Evolutionary conservation across 257 asterid species (phyloP).

Genomic region (Solanum pinnatisectum): DNA sequence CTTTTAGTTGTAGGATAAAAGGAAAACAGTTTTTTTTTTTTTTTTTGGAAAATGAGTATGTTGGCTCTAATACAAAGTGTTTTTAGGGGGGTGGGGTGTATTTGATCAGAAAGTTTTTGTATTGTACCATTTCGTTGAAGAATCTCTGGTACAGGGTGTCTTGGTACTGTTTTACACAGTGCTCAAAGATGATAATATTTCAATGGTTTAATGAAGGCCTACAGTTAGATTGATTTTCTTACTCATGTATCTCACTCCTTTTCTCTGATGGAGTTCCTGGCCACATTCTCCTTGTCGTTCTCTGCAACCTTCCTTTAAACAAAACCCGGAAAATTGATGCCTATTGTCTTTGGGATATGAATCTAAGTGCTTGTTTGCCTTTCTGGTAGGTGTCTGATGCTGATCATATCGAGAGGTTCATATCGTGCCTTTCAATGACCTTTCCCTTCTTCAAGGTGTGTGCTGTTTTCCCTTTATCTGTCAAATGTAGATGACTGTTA

Average conservation of each 20-base stretch:
- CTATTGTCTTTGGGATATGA: neutral
- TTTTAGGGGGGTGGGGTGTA: neutral
- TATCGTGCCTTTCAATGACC: slow-evolving; percentile 72
- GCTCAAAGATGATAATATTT: neutral
- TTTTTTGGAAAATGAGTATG: neutral
- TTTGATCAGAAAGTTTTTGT: neutral
- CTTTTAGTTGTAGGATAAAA: neutral
- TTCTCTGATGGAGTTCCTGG: neutral
- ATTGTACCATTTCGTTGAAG: neutral
- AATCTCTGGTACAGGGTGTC: neutral
- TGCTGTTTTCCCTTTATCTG: neutral
- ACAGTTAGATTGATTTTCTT: neutral
- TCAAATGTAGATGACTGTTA: neutral
- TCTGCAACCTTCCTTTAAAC: neutral
- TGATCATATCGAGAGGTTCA: slow-evolving; percentile 71
- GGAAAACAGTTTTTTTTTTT: neutral
- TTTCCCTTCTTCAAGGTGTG: slow-evolving; percentile 70
- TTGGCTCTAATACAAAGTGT: neutral
- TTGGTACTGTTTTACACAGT: neutral
- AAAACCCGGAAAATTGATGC: neutral
- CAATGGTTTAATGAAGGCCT: neutral
- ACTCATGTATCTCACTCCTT: neutral
- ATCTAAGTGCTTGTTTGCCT: slow-evolving; percentile 1
- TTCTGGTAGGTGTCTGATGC: slow-evolving; percentile 66
- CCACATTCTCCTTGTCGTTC: neutral